These are phyloP conservation scores for Colletotrichum higginsianum DNA, from an alignment of 2,329 filamentous ascomycete genomes.

Conservation along the genomic window DNA sequence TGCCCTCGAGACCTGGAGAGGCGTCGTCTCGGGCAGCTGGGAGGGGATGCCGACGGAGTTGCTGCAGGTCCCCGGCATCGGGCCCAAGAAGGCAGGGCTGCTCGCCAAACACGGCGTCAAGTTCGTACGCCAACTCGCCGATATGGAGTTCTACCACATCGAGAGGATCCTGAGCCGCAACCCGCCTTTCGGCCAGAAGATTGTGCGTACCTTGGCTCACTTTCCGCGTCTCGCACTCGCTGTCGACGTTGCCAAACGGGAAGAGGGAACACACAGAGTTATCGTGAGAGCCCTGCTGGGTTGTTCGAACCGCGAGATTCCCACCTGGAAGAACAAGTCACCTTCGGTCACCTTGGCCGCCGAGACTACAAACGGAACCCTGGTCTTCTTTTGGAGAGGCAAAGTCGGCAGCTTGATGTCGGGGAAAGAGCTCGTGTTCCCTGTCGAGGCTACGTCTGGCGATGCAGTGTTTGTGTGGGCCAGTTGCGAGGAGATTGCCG, in stretches of 20 bases:
- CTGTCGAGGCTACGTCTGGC: constrained; percentile 65
- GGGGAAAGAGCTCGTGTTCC: constrained; percentile 70
- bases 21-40: constrained; percentile 83
- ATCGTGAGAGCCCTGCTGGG: constrained; percentile 77
- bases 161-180: constrained; percentile 84
- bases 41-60: constrained; percentile 80
- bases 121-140: constrained; percentile 79
- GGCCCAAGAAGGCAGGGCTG: constrained; percentile 81
- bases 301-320: constrained; percentile 76
- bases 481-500: constrained; percentile 88
- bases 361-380: constrained; percentile 77
- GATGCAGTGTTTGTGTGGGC: constrained; percentile 77
- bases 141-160: constrained; percentile 78
- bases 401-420: constrained; percentile 77
- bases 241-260: constrained; percentile 54
- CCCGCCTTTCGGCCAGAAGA: constrained; percentile 83
- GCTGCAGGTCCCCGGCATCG: constrained; percentile 85
- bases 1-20: constrained; percentile 83
- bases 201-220: constrained; percentile 74
- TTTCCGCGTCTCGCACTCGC: constrained; percentile 75
- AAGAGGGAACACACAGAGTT: constrained; percentile 50
- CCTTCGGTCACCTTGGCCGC: constrained; percentile 82
- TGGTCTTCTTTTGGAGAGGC: constrained; percentile 78
- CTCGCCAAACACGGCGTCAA: constrained; percentile 79
- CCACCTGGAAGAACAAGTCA: constrained; percentile 73